phyloP scores from a whole-genome alignment of 2,329 filamentous ascomycete species.

The Apiospora saccharicola region DNA sequence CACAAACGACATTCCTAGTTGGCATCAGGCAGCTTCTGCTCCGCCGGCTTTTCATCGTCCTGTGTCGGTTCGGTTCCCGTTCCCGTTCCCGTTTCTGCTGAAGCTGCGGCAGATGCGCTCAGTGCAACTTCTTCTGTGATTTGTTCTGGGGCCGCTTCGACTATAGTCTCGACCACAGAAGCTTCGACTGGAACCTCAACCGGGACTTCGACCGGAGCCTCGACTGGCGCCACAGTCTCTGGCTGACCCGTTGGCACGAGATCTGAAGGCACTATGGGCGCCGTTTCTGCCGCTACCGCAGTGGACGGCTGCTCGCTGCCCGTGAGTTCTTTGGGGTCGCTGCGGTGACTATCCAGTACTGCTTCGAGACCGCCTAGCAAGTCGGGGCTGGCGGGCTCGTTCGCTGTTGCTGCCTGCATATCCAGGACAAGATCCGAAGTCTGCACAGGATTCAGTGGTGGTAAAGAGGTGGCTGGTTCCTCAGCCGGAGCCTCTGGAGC shows the following conservation, averaged over 20 bases:
- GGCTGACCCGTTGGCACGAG: neutral
- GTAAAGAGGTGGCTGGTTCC: conserved; percentile 6
- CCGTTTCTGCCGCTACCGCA: neutral
- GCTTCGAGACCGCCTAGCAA: conserved; percentile 54
- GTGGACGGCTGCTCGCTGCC: neutral
- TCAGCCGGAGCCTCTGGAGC: neutral
- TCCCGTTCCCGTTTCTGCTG: neutral
- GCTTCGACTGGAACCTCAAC: neutral
- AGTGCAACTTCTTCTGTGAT: neutral
- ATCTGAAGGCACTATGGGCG: neutral
- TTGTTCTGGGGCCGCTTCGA: neutral
- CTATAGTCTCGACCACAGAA: too few species aligned
- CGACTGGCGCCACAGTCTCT: neutral
- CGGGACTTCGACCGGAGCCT: neutral
- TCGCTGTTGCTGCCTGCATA: conserved; percentile 26
- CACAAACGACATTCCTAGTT: neutral
- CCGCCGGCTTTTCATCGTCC: neutral
- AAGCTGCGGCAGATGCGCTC: too few species aligned
- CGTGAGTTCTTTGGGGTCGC: conserved; percentile 31
- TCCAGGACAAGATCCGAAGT: conserved; percentile 33
- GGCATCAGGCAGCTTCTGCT: neutral
- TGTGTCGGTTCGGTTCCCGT: neutral
- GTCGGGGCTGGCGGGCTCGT: conserved; percentile 50
- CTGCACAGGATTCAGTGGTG: conserved; percentile 25
- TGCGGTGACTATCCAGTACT: conserved; percentile 50